Evolutionary conservation across 2,329 filamentous ascomycete genomes (phyloP), one percentile per base, ranked within the genome.

Genomic region (Aspergillus phoenicis): DNA sequence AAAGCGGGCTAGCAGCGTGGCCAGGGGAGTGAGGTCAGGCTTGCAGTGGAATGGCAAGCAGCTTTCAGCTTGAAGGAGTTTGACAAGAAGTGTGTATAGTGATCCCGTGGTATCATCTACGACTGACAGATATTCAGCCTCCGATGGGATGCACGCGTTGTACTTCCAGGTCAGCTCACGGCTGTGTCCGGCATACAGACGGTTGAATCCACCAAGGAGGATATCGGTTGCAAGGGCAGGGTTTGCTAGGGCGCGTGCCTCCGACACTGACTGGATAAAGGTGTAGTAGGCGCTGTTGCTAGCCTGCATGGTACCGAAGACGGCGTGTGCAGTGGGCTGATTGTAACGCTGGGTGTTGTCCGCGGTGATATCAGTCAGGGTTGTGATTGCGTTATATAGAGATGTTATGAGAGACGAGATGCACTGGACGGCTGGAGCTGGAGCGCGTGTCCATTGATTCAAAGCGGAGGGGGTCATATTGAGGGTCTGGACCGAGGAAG

Each of bases 261-360:
- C 24, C 3, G 41, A 17, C 1, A 56, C n/a, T 0, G 53, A 33
- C 7, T 56, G 53, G 10, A 56, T 56, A 11, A 56, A 56, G 53
- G 53, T 45, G 53, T 47, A 56, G 53, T 47, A 43, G 26, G 53
- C 53, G 26, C 53, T 56, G 26, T 56, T 56, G 53, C 39, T 10
- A 10, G 53, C 53, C 13, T 56, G 53, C 8, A 41, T 17, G 20
- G 53, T 36, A 3, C 53, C 53, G 13, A 56, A 56, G n/a, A 56
- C 39, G 39, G 43, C 22, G 13, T 56, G 53, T 0, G 53, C 30
- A 2, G 53, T 41, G 4, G 39, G 39, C 3, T 45, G 41, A 26
- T 33, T 56, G 39, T 56, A 30, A 11, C 53, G 53, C 13, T 28
- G 41, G 26, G 39, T 22, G 53, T 20, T 33, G 15, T 28, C 39